These are phyloP conservation scores for Beta vulgaris DNA, from an alignment of 148 eudicot species.

Conservation along the genomic window DNA sequence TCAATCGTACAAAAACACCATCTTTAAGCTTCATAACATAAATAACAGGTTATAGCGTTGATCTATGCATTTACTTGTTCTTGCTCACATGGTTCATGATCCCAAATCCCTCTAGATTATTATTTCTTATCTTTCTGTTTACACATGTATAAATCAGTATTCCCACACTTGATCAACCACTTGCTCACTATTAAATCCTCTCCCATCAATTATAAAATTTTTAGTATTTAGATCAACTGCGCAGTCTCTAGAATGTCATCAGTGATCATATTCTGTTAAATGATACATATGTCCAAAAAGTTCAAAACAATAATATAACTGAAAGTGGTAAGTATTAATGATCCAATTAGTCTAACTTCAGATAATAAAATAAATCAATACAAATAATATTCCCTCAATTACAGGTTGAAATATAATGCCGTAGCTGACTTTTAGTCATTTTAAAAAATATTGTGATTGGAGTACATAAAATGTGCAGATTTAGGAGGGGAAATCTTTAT, in stretches of 20 bases:
- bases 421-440: no score
- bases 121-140: background rate
- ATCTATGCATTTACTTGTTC: background rate
- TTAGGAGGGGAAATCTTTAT: no score
- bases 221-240: background rate
- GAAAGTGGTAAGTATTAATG: background rate
- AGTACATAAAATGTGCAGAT: no score
- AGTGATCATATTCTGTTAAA: background rate
- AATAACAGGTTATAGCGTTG: background rate
- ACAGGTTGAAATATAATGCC: no score
- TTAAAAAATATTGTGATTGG: no score
- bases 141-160: background rate
- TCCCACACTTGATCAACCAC: slow-evolving; percentile 1
- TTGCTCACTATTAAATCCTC: background rate
- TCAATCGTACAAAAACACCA: background rate
- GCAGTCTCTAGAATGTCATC: background rate
- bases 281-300: background rate
- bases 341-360: background rate
- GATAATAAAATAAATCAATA: no score
- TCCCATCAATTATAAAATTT: background rate
- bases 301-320: background rate
- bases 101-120: background rate
- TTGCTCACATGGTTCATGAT: slow-evolving; percentile 11
- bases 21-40: background rate
- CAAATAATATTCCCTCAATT: no score